Percentiles rank a stretch among this genome's conserved stretches.
Evolutionary conservation across 2,329 filamentous ascomycete genomes (phyloP).

Genomic region (Diplocarpon rosae): DNA sequence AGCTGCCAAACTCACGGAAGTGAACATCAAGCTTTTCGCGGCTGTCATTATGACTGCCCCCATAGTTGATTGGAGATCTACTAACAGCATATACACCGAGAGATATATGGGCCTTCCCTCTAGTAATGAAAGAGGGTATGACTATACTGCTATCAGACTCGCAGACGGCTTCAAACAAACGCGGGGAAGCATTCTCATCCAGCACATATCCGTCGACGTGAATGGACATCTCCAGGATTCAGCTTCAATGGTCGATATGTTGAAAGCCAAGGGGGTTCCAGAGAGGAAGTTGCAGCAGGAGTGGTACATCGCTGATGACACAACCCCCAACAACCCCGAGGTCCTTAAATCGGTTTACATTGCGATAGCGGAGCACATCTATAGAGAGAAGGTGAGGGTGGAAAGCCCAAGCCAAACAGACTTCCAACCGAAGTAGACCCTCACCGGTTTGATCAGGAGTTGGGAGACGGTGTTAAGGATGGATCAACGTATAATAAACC

Average conservation of each 20-base stretch:
- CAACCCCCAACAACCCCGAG: too few relatives aligned
- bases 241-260: slow-evolving; percentile 48
- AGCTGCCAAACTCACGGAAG: slow-evolving; percentile 53
- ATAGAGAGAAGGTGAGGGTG: too few relatives aligned
- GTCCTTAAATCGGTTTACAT: too few relatives aligned
- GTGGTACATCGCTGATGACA: slow-evolving; percentile 53
- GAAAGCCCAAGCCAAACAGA: too few relatives aligned
- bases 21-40: slow-evolving; percentile 47
- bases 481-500: too few relatives aligned
- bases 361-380: too few relatives aligned
- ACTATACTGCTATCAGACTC: slow-evolving; percentile 46
- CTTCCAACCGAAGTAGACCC: slow-evolving; percentile 40
- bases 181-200: slow-evolving; percentile 47
- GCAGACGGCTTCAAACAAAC: slow-evolving; percentile 51
- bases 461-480: neutral
- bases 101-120: slow-evolving; percentile 57
- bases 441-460: slow-evolving; percentile 13
- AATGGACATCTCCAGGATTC: slow-evolving; percentile 63
- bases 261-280: slow-evolving; percentile 47
- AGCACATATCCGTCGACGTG: slow-evolving; percentile 59
- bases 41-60: slow-evolving; percentile 54
- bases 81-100: slow-evolving; percentile 60
- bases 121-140: slow-evolving; percentile 48
- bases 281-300: slow-evolving; percentile 52
- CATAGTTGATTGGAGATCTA: slow-evolving; percentile 62